Base-by-base conservation (phyloP, 2,329 filamentous ascomycete species). In the Rhynchosporium secalis region DNA sequence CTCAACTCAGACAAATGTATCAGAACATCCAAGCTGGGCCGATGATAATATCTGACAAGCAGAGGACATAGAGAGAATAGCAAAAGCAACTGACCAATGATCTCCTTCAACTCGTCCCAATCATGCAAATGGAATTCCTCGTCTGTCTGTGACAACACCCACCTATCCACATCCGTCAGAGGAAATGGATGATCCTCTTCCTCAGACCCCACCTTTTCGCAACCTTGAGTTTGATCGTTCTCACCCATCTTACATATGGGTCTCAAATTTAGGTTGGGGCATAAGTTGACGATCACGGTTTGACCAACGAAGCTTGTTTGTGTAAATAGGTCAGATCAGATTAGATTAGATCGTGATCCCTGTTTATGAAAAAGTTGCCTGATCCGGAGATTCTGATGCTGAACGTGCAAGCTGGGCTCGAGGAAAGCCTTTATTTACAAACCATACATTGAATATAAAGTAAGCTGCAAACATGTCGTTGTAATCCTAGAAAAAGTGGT, bases 61-160 rank as follows among this genome's bases (percentile, higher is more conserved):
- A 28, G 15, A 3, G 26, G 33, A 31, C 29, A 57, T 29, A 10
- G 26, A 26, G 4, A 38, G 10, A 8, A 28, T 13, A 58, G 40
- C 13, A 26, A 41, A 52, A 4, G 26, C 12, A n/a, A 31, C 81
- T 70, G 74, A 87, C 85, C 77, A 67, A 92, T 86, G 61, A 95
- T 83, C 9, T 83, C 78, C 72, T 83, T 85, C 65, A 95, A 82
- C 61, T 89, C 82, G 12, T 86, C 80, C 94, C 93, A 97, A 54
- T 84, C 81, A 75, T 93, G 86, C 49, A 81, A 81, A 64, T 80
- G 78, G 74, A 90, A 96, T 55, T 89, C 81, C 26, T 87, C 82
- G 72, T 97, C 92, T 0, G 84, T 85, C 66, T 82, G 79, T 36
- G 83, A 83, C 15, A 87, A 75, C 41, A 86, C 78, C 80, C 79